Conservation (phyloP, 2,329 filamentous ascomycete species). For the Fusarium nanum region DNA sequence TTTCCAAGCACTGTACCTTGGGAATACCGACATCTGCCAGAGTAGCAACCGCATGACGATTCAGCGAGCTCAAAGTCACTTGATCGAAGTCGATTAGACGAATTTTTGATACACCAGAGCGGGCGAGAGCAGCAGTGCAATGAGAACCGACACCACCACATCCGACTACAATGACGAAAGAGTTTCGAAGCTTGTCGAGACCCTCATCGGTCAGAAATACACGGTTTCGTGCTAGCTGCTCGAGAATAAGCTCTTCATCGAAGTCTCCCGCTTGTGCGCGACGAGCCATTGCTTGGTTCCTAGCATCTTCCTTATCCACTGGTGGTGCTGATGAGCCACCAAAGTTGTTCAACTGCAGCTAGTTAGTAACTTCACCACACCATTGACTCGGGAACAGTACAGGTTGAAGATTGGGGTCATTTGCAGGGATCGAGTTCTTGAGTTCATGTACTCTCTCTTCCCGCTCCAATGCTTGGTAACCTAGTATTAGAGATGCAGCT, state of each 20-base stretch:
- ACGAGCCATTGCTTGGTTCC: conserved; percentile 68
- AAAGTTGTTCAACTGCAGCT: conserved; percentile 68
- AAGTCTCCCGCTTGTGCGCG: conserved; percentile 73
- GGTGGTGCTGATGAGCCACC: conserved; percentile 63
- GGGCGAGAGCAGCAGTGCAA: conserved; percentile 83
- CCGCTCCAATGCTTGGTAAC: conserved; percentile 69
- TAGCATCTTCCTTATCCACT: conserved; percentile 69
- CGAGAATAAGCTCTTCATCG: conserved; percentile 85
- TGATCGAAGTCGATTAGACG: conserved; percentile 97
- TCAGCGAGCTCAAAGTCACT: conserved; percentile 92
- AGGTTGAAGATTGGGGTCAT: conserved; percentile 34
- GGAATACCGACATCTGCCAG: conserved; percentile 92
- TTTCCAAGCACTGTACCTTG: conserved; percentile 87
- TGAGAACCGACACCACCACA: conserved; percentile 96
- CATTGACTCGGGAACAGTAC: conserved; percentile 21
- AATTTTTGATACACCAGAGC: conserved; percentile 88
- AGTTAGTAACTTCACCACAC: conserved; percentile 16
- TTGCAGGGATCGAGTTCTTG: conserved; percentile 68
- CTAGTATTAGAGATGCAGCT: conserved; percentile 69
- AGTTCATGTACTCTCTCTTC: conserved; percentile 66
- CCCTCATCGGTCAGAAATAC: conserved; percentile 90
- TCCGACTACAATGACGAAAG: conserved; percentile 91
- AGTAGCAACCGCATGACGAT: conserved; percentile 95
- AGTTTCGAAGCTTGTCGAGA: conserved; percentile 78
- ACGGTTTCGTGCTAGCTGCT: conserved; percentile 92